Evolutionary conservation across 352 stramenopile species (phyloP).

Genomic region (Globisporangium sylvaticum): DNA sequence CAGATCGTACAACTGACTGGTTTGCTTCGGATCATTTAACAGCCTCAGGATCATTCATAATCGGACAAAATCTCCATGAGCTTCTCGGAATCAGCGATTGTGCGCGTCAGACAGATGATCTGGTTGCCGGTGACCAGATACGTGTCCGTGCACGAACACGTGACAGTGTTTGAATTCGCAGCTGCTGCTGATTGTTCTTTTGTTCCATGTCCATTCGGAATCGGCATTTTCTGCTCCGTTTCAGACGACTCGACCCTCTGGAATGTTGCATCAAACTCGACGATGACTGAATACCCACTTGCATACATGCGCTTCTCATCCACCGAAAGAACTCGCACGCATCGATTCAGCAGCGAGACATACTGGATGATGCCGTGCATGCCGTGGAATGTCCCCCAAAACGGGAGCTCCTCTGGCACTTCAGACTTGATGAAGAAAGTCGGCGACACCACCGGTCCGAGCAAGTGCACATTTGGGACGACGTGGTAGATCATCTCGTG

Average conservation of each 20-base stretch:
- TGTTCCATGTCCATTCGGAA: not conserved
- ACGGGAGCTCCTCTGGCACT: slow-evolving; percentile 73
- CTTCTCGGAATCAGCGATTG: slow-evolving; percentile 78
- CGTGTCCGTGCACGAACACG: slow-evolving; percentile 68
- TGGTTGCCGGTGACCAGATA: slow-evolving; percentile 70
- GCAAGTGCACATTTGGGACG: slow-evolving; percentile 54
- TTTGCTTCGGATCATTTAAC: slow-evolving; percentile 8
- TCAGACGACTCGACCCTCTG: slow-evolving; percentile 30
- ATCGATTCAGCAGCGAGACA: slow-evolving; percentile 59
- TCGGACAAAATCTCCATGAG: slow-evolving; percentile 29
- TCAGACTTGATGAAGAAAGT: slow-evolving; percentile 78
- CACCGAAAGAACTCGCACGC: slow-evolving; percentile 49
- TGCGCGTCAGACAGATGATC: slow-evolving; percentile 74
- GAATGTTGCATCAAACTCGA: slow-evolving; percentile 72
- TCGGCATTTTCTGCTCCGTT: slow-evolving; percentile 12
- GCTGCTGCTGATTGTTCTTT: not conserved
- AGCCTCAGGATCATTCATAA: slow-evolving; percentile 15
- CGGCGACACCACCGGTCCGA: slow-evolving; percentile 48
- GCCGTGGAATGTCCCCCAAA: slow-evolving; percentile 75
- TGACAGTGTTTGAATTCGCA: slow-evolving; percentile 30
- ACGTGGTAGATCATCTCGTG: slow-evolving; percentile 40
- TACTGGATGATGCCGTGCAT: slow-evolving; percentile 66
- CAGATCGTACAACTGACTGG: slow-evolving; percentile 30
- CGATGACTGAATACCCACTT: slow-evolving; percentile 71
- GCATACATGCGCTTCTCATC: slow-evolving; percentile 63